Evolutionary conservation across 2,329 filamentous ascomycete genomes (phyloP), one percentile per base, ranked within the genome.

Genomic region (Diaporthe sp.): DNA sequence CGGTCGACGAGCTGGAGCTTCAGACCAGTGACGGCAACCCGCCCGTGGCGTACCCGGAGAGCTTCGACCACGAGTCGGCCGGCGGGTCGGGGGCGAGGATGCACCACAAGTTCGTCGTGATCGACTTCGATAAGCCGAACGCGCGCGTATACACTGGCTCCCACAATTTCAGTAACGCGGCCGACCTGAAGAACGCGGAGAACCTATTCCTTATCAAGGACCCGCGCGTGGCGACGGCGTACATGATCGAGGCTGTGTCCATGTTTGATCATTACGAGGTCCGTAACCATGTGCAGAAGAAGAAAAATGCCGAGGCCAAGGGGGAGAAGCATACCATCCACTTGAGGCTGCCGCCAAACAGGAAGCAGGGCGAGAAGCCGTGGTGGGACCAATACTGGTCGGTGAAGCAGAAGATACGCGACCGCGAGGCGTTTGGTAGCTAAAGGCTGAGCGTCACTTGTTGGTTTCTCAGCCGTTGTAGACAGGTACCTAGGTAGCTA

Each of bases 181-280:
- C 78, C 2, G 78, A 79, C 72, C 73, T 70, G 1, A 78, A 78
- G 65, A 79, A 79, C 15, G 78, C 67, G 17, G 78, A 79, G 39
- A 78, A 79, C 7, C 72, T 79, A 46, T 79, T 79, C 57, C 49
- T 78, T 1, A 77, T 78, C n/a, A 55, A 62, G 55, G 78, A 79
- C 25, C 73, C 75, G 73, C 72, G 78, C 22, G 76, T 79, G 57
- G 78, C 78, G 3, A 79, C 78, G 1, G 75, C 73, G 46, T 79
- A 79, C 60, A 79, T 79, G 78, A 78, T 79, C 31, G 78, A 79
- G 71, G 78, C 78, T 13, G 73, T 79, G 55, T 68, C 78, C 31
- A 79, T 79, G 77, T 79, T 79, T 60, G 78, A 79, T 55, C 78
- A 79, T 51, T 79, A 79, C 19, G 76, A 75, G 53, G 75, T 79